Conservation (phyloP, 2,329 filamentous ascomycete species). For the Beauveria sp. region DNA sequence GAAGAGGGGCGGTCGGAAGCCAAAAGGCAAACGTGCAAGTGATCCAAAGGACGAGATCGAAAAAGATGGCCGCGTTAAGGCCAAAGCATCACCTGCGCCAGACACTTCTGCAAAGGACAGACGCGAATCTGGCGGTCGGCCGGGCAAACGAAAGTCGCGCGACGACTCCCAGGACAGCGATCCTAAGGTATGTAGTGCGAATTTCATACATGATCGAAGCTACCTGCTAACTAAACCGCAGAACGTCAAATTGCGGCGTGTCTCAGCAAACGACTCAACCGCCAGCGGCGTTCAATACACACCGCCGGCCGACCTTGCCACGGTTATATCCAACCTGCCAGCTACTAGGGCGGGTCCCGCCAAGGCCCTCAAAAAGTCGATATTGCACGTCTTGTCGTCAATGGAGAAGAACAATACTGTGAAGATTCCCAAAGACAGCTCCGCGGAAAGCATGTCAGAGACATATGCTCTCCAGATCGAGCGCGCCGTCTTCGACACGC, state of each 20-base stretch:
- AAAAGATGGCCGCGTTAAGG: slow-evolving; percentile 26
- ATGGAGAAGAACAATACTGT: slow-evolving; percentile 61
- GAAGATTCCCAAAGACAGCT: slow-evolving; percentile 54
- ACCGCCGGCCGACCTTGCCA: slow-evolving; percentile 44
- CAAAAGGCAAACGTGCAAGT: slow-evolving; percentile 56
- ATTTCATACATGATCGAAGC: no score
- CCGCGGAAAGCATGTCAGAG: slow-evolving; percentile 57
- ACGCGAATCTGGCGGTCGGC: slow-evolving; percentile 24
- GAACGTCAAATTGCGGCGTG: slow-evolving; percentile 43
- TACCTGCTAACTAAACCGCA: slow-evolving; percentile 18
- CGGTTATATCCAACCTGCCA: slow-evolving; percentile 48
- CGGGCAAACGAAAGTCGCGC: slow-evolving; percentile 49
- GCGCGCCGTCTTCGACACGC: slow-evolving; percentile 54
- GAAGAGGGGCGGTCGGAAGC: slow-evolving; percentile 53
- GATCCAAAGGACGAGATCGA: slow-evolving; percentile 56
- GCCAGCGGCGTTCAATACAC: slow-evolving; percentile 34
- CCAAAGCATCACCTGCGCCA: slow-evolving; percentile 25
- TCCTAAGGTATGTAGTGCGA: slow-evolving; percentile 35
- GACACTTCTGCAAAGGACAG: slow-evolving; percentile 35
- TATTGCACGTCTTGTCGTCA: slow-evolving; percentile 57
- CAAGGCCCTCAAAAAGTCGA: slow-evolving; percentile 61
- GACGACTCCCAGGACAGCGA: slow-evolving; percentile 49
- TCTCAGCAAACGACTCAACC: slow-evolving; percentile 41
- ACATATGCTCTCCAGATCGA: slow-evolving; percentile 73
- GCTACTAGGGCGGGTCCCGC: slow-evolving; percentile 61